Percentiles rank a stretch among this genome's conserved stretches.
These are phyloP conservation scores for Metschnikowia aberdeeniae DNA, from an alignment of 805 yeast species.

Conservation along the genomic window DNA sequence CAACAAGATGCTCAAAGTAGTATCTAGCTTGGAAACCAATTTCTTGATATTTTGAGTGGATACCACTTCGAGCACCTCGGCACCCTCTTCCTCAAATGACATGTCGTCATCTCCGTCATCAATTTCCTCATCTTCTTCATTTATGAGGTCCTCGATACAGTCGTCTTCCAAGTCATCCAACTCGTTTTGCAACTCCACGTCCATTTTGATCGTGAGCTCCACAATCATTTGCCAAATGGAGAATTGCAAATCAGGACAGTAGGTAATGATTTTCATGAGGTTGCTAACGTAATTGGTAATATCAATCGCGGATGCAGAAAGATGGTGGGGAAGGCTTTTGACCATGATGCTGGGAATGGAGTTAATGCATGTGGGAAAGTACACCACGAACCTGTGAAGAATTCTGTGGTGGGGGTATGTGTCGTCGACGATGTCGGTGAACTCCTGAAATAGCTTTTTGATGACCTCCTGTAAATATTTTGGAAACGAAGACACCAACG, in stretches of 20 bases:
- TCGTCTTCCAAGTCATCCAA: slow-evolving; percentile 78
- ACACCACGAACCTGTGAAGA: slow-evolving; percentile 57
- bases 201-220: slow-evolving; percentile 79
- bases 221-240: slow-evolving; percentile 76
- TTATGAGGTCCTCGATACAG: slow-evolving; percentile 49
- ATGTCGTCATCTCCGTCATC: slow-evolving; percentile 19
- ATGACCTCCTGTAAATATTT: slow-evolving; percentile 89
- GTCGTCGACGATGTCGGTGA: slow-evolving; percentile 28
- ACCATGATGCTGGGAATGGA: slow-evolving; percentile 56
- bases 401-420: slow-evolving; percentile 52
- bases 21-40: slow-evolving; percentile 67
- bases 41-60: slow-evolving; percentile 46
- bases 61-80: slow-evolving; percentile 29
- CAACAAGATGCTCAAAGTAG: slow-evolving; percentile 57
- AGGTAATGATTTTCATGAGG: slow-evolving; percentile 53
- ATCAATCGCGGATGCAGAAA: slow-evolving; percentile 48
- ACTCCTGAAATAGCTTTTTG: slow-evolving; percentile 59
- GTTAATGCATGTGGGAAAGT: slow-evolving; percentile 79
- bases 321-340: slow-evolving; percentile 73
- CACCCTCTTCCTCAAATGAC: slow-evolving; percentile 20
- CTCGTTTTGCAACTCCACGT: slow-evolving; percentile 88
- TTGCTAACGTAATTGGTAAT: slow-evolving; percentile 65
- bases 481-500: slow-evolving; percentile 81
- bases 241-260: slow-evolving; percentile 72
- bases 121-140: slow-evolving; percentile 45